These are phyloP conservation scores for Melastoma candidum DNA, from an alignment of 441 rosid genomes.

Conservation along the genomic window DNA sequence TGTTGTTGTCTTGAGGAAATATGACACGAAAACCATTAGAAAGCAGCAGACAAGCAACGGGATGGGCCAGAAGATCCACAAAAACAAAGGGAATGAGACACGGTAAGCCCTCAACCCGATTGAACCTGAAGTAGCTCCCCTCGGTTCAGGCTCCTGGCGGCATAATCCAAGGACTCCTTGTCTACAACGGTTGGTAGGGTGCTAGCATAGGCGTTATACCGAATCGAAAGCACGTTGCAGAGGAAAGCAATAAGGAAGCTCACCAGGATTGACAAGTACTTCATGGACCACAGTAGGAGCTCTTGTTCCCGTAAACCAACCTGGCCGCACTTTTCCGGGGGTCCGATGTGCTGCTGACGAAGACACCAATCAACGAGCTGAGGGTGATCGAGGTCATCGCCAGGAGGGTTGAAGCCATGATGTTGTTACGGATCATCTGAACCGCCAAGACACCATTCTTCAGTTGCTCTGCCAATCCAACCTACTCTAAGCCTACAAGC, in stretches of 20 bases:
- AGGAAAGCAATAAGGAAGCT: constrained; percentile 87
- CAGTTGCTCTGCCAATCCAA: constrained; percentile 10
- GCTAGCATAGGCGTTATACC: constrained; percentile 84
- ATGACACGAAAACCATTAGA: constrained; percentile 46
- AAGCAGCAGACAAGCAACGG: constrained; percentile 76
- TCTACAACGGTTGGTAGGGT: constrained; percentile 54
- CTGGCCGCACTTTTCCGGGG: constrained; percentile 26
- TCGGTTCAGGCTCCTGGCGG: constrained; percentile 63
- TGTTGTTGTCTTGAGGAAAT: constrained; percentile 77
- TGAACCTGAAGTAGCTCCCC: constrained; percentile 82
- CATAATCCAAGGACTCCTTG: constrained; percentile 55
- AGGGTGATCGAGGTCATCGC: constrained; percentile 87
- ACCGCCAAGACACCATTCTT: constrained; percentile 74
- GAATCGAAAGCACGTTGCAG: constrained; percentile 79
- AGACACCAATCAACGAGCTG: constrained; percentile 70
- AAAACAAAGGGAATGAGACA: constrained; percentile 76
- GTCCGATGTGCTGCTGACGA: constrained; percentile 58
- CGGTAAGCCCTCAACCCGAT: constrained; percentile 81
- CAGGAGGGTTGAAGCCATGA: constrained; percentile 90
- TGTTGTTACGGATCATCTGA: constrained; percentile 86
- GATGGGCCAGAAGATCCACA: constrained; percentile 87
- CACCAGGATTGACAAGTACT: constrained; percentile 67
- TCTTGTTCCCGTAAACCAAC: constrained; percentile 57
- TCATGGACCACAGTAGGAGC: constrained; percentile 45
- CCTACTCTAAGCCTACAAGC: background rate